Percentiles rank a stretch among this genome's conserved stretches.
phyloP scores from a whole-genome alignment of 257 asterid species.

The Jaltomata sinuosa region DNA sequence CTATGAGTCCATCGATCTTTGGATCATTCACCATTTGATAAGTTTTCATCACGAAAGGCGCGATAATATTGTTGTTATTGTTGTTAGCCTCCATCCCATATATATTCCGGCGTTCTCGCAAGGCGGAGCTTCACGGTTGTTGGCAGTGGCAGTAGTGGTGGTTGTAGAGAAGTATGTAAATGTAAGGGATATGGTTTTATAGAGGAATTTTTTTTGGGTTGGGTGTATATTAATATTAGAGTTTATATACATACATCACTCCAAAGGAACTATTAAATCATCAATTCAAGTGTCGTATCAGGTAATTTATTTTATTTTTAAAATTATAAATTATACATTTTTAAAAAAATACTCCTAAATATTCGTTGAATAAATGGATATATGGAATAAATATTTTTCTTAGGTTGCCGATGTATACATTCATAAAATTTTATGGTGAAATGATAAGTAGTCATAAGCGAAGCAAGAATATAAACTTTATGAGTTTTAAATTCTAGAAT shows the following conservation, averaged over 20 bases:
- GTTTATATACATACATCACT: background rate
- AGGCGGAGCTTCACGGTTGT: background rate
- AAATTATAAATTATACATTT: background rate
- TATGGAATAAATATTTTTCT: background rate
- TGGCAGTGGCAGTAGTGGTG: background rate
- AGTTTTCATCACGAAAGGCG: conserved; percentile 78
- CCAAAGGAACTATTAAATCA: background rate
- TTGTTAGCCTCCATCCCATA: conserved; percentile 28
- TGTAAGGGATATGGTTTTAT: background rate
- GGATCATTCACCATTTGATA: conserved; percentile 83
- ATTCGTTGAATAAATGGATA: background rate
- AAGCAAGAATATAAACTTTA: background rate
- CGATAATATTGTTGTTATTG: conserved; percentile 12
- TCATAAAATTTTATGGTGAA: background rate
- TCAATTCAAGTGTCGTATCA: too few relatives aligned
- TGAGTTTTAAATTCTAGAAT: background rate
- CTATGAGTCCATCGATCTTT: conserved; percentile 36
- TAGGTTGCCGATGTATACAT: background rate
- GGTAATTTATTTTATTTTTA: background rate
- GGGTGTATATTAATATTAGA: background rate
- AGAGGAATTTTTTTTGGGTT: background rate
- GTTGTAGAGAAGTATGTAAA: conserved; percentile 7
- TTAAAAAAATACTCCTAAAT: background rate
- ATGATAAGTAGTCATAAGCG: background rate
- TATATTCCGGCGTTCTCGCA: background rate